A percentile compares a stretch with the other conserved stretches of the same genome.
phyloP scores from a whole-genome alignment of 805 yeast species.

The Candida suzukii region DNA sequence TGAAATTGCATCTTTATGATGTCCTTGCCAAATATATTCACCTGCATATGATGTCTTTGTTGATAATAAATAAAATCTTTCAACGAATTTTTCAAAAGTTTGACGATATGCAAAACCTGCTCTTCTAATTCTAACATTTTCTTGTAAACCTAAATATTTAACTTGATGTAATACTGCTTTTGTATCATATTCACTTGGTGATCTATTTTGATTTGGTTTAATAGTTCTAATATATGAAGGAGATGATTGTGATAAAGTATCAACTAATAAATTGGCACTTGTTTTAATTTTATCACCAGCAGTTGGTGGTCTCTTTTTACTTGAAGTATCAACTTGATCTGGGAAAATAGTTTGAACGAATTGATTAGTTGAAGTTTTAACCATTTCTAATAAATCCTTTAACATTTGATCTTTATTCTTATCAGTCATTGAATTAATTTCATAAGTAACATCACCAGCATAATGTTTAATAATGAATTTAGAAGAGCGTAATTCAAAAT shows the following conservation, averaged over 20 bases:
- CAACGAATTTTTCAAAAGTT: conserved; percentile 92
- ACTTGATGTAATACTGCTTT: conserved; percentile 91
- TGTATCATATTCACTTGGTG: conserved; percentile 84
- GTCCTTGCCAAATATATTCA: conserved; percentile 54
- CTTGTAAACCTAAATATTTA: conserved; percentile 91
- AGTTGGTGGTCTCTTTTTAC: conserved; percentile 82
- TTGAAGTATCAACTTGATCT: conserved; percentile 52
- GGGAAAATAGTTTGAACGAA: conserved; percentile 62
- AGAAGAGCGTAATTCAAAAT: conserved; percentile 81
- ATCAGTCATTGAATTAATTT: conserved; percentile 85
- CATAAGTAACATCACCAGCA: conserved; percentile 98
- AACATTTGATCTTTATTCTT: conserved; percentile 93
- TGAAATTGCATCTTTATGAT: conserved; percentile 43
- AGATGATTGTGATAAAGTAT: conserved; percentile 80
- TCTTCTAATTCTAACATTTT: conserved; percentile 94
- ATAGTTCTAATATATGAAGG: conserved; percentile 97
- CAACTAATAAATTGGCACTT: conserved; percentile 86
- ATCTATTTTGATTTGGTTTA: conserved; percentile 90
- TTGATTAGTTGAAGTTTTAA: conserved; percentile 61
- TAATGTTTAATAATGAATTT: conserved; percentile 92
- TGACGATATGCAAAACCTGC: conserved; percentile 99
- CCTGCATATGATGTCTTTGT: conserved; percentile 90
- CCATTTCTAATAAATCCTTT: conserved; percentile 76
- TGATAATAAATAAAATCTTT: conserved; percentile 83
- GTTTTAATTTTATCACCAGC: conserved; percentile 91